Conservation (phyloP, 805 yeast species). For the Priceomyces fermenticarens region DNA sequence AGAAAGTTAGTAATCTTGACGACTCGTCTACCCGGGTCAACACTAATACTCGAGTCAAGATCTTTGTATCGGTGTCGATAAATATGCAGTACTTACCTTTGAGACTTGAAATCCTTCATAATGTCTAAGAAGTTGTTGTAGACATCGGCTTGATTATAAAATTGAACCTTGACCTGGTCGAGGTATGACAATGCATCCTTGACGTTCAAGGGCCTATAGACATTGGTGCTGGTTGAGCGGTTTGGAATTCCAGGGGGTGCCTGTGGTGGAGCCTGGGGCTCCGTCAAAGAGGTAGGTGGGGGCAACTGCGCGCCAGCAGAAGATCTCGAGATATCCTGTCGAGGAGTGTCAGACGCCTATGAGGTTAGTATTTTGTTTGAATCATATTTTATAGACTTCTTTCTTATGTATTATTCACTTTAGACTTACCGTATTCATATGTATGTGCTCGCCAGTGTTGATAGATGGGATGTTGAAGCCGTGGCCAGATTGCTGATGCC, state of each 20-base stretch:
- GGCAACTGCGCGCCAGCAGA: constrained; percentile 24
- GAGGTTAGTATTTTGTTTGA: constrained; percentile 5
- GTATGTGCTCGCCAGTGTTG: constrained; percentile 30
- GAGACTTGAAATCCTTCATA: constrained; percentile 98
- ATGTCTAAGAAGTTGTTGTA: constrained; percentile 95
- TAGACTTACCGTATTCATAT: constrained; percentile 20
- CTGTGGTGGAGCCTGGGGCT: constrained; percentile 9
- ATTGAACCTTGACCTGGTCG: constrained; percentile 93
- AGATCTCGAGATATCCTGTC: constrained; percentile 24
- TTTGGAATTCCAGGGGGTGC: constrained; percentile 36
- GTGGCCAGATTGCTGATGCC: constrained; percentile 39
- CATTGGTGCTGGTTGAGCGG: constrained; percentile 38
- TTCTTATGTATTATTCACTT: no score
- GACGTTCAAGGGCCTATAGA: constrained; percentile 83
- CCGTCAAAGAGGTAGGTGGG: constrained; percentile 25
- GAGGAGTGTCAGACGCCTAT: constrained; percentile 15
- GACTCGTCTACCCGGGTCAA: not conserved
- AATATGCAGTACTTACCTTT: constrained; percentile 48
- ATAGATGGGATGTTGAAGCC: constrained; percentile 49
- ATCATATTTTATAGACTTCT: not conserved
- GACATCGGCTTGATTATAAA: constrained; percentile 89
- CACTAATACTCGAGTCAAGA: not conserved
- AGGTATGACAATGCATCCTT: constrained; percentile 93
- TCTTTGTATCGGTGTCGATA: not conserved
- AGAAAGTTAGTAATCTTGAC: constrained; percentile 12